Evolutionary conservation across 345 rosid species (phyloP), one percentile per base, ranked within the genome.

Genomic region (Ceriops tagal): DNA sequence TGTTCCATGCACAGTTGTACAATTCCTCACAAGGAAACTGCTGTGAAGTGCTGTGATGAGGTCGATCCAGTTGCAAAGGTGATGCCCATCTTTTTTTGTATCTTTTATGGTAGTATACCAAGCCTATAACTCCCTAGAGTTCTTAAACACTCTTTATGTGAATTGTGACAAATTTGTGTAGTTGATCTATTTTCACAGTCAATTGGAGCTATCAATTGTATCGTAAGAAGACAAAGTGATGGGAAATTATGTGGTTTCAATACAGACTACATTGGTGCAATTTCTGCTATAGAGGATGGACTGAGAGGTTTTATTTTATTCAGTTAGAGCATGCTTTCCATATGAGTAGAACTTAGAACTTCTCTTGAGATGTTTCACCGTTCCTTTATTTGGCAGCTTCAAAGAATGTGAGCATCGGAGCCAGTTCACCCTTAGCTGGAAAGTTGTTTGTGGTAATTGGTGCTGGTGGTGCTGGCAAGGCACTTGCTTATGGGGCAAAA

Each of bases 381-480:
- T 8, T 61, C 49, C 49, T 67, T 63, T 63, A 75, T 35, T 62
- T 69, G 66, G 79, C 83, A 88, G 96, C 75, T 62, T 79, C 82
- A 69, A 69, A 68, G 63, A 73, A 79, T 67, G 49, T 57, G 72
- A 71, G 74, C 73, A 61, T 58, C 69, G 18, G 73, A 16, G 66
- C 73, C 57, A 75, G 80, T 62, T 88, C 92, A 32, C 93, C 91
- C 61, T 84, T 95, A 69, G 81, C 88, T n/a, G 95, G 95, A 65
- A 95, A 89, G 82, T 67, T 89, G 71, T 87, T 95, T 69, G 93
- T 89, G 57, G 93, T 95, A 79, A 85, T 95, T 76, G 99, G 99
- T 79, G 92, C 97, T 58, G 99, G 99, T 57, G 97, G 99, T 74
- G 96, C 99, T 68, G 96, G 99, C 70, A 91, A 88, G 87, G 99